Evolutionary conservation across 2,329 filamentous ascomycete genomes (phyloP), one percentile per base, ranked within the genome.

Genomic region (Calonectria pteridis): DNA sequence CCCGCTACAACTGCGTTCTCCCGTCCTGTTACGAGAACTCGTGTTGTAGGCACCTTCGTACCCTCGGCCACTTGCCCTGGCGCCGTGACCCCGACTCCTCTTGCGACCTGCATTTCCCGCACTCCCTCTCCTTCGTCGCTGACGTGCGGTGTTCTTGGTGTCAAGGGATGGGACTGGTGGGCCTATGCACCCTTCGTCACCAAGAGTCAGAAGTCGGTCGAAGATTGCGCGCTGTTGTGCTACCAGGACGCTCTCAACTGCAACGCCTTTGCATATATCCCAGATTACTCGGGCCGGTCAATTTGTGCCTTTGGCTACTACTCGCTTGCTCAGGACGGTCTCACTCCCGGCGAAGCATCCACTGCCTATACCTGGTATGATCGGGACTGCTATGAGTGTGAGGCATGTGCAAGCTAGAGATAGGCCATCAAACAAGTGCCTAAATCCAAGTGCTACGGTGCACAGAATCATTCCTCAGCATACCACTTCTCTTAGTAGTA

Each of bases 161-260:
- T 69, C n/a, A 69, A 69, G 53, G 67, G 53, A 4, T 69, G 58
- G 51, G 58, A 55, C 37, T 69, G 67, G 67, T 69, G 67, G 67
- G 67, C 13, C 4, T 58, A 58, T n/a, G 67, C 67, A 20, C 53
- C 43, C 29, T 69, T 69, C 29, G 67, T 58, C 43, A 50, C 37
- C 20, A 55, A 55, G n/a, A 69, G 58, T 16, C 67, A 69, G 23
- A 59, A 35, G 37, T 69, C 67, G 1, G 55, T 69, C 23, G 37
- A 46, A 20, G 67, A 69, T 20, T 69, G 67, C 10, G 67, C 67
- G 14, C 33, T 62, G 29, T 20, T 69, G n/a, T 69, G 67, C 23
- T 69, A 69, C 53, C 67, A 69, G 31, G 43, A 69, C n/a, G 67
- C 67, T 29, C 55, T 69, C 11, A 69, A 69, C 67, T 69, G 67